These are phyloP conservation scores for Alternaria infectoria DNA, from an alignment of 2,329 filamentous ascomycete species.

Conservation along the genomic window DNA sequence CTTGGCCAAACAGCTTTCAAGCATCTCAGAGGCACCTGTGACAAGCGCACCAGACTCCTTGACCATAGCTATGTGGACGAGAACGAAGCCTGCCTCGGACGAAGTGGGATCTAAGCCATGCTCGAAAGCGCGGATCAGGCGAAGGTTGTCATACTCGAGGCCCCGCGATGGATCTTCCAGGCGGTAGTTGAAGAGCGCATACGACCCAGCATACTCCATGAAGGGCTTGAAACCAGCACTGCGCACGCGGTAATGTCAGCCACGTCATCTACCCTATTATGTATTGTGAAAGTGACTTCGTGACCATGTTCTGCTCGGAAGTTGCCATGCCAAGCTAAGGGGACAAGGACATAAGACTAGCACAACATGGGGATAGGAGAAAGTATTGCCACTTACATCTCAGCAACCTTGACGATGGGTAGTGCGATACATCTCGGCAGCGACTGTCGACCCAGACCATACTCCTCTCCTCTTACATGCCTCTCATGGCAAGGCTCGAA, in stretches of 20 bases:
- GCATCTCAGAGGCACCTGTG: conserved; percentile 70
- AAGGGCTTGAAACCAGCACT: conserved; percentile 83
- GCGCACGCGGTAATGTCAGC: conserved; percentile 24
- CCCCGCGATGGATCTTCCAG: conserved; percentile 63
- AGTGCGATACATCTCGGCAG: conserved; percentile 77
- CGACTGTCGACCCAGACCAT: conserved; percentile 76
- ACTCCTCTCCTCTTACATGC: conserved; percentile 69
- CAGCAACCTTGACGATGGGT: conserved; percentile 82
- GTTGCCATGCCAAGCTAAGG: not conserved
- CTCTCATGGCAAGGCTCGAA: conserved; percentile 89
- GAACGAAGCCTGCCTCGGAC: conserved; percentile 94
- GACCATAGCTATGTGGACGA: conserved; percentile 96
- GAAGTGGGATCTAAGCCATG: conserved; percentile 83
- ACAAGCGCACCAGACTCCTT: conserved; percentile 81
- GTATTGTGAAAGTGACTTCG: not conserved
- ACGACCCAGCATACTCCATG: conserved; percentile 79
- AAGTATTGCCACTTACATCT: conserved; percentile 70
- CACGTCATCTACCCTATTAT: not conserved
- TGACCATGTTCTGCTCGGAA: not conserved
- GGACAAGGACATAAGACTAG: not conserved
- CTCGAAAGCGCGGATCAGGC: conserved; percentile 90
- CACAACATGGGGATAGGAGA: not conserved
- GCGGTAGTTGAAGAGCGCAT: conserved; percentile 68
- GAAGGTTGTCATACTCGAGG: conserved; percentile 68
- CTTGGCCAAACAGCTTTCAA: conserved; percentile 57